Percentiles rank a stretch among this genome's conserved stretches.
Evolutionary conservation across 441 rosid species (phyloP).

Genomic region (Metrosideros polymorpha): DNA sequence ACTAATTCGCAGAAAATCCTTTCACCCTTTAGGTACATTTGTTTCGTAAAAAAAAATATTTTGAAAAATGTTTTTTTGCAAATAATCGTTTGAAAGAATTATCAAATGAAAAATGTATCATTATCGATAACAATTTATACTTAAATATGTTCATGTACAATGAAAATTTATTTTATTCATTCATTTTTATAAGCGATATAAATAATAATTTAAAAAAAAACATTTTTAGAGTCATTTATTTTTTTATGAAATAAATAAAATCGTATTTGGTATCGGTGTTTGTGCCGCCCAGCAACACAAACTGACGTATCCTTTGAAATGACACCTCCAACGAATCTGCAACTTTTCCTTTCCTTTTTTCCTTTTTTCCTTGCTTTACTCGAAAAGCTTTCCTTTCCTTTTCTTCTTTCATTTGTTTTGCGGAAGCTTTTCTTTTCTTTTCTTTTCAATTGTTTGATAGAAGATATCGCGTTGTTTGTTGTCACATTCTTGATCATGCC

Average conservation of each 20-base stretch:
- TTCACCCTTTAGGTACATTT: no score
- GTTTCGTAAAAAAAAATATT: no score
- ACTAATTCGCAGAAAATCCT: no score
- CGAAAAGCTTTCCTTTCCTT: not conserved
- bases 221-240: no score
- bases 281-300: not conserved
- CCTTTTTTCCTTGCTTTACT: not conserved
- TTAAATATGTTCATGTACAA: fast-evolving
- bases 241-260: no score
- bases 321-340: not conserved
- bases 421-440: not conserved
- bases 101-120: no score
- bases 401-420: not conserved
- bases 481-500: not conserved
- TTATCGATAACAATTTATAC: not conserved
- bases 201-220: no score
- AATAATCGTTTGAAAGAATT: no score
- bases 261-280: no score
- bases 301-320: not conserved
- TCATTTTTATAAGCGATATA: no score
- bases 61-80: no score
- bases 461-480: not conserved
- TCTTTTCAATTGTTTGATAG: not conserved
- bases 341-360: not conserved
- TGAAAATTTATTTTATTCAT: not conserved